Base-by-base conservation (phyloP, 345 rosid species). In the Euphorbia peplus region DNA sequence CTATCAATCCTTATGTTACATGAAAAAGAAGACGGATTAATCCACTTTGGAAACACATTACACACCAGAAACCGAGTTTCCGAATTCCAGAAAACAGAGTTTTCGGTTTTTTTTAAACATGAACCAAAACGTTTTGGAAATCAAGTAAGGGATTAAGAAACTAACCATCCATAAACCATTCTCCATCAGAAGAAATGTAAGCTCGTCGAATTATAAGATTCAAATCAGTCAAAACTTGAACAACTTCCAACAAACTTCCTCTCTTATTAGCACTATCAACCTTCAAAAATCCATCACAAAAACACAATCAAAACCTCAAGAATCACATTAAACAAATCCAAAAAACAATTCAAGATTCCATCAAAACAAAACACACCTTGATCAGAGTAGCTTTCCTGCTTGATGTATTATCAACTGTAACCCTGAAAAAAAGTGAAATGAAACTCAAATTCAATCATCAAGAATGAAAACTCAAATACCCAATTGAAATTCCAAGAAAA, bases 91-190 rank as follows among this genome's bases (percentile, higher is more conserved):
- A 32, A 6, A 32, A 32, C 37, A 3, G 37, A 32, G 4, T 32
- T 32, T 32, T 32, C 37, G 6, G 6, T 3, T 32, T 32, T 32
- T n/a, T n/a, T n/a, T n/a, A n/a, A n/a, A n/a, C n/a, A n/a, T n/a
- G n/a, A n/a, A n/a, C 37, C 37, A 32, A 32, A 6, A 32, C n/a
- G 37, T 32, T 32, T 32, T 6, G 37, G 37, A 61, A 50, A 0
- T 11, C 26, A 19, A 19, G 21, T 61, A 19, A 19, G 21, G 64
- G 60, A 53, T 29, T 18, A 69, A 65, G 30, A 70, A 37, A 22
- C 86, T 69, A 71, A 90, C 92, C 96, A 83, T 90, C 96, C 96
- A 90, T 90, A 67, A 90, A 90, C 96, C 96, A 90, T 66, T 81
- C 91, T 9, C 96, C 93, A 65, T 90, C 96, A 18, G 96, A 90